These are phyloP conservation scores for Artemisia argyi DNA, from an alignment of 129 eudicot genomes.

Conservation along the genomic window DNA sequence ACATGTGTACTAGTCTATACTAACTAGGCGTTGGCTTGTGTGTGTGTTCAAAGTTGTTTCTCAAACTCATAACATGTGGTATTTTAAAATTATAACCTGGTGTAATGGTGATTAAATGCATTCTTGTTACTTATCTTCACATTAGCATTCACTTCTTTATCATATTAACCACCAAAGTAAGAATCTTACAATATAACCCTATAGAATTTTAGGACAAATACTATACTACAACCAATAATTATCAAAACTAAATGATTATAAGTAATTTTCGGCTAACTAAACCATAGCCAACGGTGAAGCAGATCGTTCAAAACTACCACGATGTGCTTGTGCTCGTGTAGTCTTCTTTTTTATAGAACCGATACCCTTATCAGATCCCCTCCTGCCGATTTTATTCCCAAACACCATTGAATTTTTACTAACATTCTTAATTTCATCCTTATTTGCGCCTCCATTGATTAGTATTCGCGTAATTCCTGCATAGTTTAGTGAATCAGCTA, in stretches of 20 bases:
- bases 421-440: slow-evolving; percentile 15
- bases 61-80: no score
- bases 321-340: slow-evolving; percentile 25
- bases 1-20: no score
- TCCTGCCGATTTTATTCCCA: slow-evolving; percentile 31
- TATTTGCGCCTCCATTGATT: slow-evolving; percentile 46
- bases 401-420: slow-evolving; percentile 17
- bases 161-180: no score
- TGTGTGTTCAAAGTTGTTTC: no score
- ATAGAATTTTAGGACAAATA: slow-evolving; percentile 7
- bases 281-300: slow-evolving; percentile 39
- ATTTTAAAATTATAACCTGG: no score
- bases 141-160: no score
- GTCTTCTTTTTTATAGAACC: slow-evolving; percentile 37
- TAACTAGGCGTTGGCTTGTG: no score
- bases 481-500: slow-evolving; percentile 66
- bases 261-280: slow-evolving; percentile 5
- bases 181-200: not conserved
- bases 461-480: slow-evolving; percentile 64
- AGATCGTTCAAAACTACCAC: slow-evolving; percentile 45
- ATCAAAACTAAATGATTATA: not conserved
- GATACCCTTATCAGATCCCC: slow-evolving; percentile 33
- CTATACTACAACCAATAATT: slow-evolving; percentile 1
- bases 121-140: no score
- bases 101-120: no score